A percentile compares a stretch with the other conserved stretches of the same genome.
These are phyloP conservation scores for Aspergillus biplanus DNA, from an alignment of 495 filamentous ascomycete genomes.

Conservation along the genomic window DNA sequence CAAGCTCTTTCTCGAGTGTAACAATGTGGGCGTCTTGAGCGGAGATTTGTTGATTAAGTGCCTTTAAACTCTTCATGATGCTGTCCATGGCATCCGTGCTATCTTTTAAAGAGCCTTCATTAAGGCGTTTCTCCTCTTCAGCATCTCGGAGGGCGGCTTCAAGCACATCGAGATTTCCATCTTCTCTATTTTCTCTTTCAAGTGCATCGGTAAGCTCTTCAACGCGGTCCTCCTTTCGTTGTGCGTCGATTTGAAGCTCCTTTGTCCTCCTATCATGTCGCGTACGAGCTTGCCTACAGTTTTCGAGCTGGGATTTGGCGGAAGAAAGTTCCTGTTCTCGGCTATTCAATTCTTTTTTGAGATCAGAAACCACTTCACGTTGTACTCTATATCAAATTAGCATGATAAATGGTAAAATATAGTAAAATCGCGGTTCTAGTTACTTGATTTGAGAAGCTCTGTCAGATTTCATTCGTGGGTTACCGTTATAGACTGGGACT, in stretches of 20 bases:
- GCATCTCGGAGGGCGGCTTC: constrained; percentile 54
- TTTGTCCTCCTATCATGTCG: constrained; percentile 48
- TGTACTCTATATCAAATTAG: constrained; percentile 40
- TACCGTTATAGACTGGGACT: constrained; percentile 51
- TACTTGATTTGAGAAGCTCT: constrained; percentile 66
- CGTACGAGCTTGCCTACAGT: constrained; percentile 46
- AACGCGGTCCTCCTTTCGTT: constrained; percentile 60
- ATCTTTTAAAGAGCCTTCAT: constrained; percentile 57
- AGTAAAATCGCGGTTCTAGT: constrained; percentile 3
- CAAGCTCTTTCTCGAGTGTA: constrained; percentile 45
- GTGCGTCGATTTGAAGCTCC: constrained; percentile 56
- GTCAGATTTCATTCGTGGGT: constrained; percentile 81
- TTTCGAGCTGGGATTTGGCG: constrained; percentile 33
- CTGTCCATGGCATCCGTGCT: constrained; percentile 52
- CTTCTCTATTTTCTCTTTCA: constrained; percentile 60
- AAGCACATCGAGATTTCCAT: constrained; percentile 65
- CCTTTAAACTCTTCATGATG: constrained; percentile 46
- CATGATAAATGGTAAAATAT: constrained; percentile 10
- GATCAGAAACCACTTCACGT: constrained; percentile 45
- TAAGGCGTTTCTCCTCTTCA: constrained; percentile 49
- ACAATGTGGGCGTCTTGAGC: constrained; percentile 44
- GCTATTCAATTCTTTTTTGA: constrained; percentile 42
- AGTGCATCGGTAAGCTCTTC: constrained; percentile 63
- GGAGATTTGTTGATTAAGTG: constrained; percentile 44
- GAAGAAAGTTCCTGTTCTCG: constrained; percentile 39